phyloP scores from a whole-genome alignment of 106 monocot species.

The Dioscorea dumetorum region DNA sequence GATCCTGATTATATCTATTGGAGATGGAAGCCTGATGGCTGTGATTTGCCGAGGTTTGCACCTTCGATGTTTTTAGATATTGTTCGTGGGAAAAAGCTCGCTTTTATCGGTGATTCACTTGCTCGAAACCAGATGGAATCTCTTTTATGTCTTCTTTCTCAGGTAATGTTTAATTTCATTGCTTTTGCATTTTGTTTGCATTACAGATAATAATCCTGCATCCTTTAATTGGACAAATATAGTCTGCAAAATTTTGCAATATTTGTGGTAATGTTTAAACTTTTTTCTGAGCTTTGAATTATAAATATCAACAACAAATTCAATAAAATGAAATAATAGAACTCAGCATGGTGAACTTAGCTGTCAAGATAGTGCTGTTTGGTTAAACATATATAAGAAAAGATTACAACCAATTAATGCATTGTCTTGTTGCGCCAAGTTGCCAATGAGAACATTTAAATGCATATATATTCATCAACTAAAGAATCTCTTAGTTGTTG shows the following conservation, averaged over 20 bases:
- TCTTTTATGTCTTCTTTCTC: conserved; percentile 3
- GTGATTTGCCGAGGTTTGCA: not conserved
- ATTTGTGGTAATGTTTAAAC: no score
- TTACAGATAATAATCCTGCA: no score
- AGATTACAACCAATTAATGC: no score
- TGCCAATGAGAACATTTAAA: no score
- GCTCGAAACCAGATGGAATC: not conserved
- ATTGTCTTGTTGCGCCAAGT: no score
- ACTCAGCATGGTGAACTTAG: not conserved
- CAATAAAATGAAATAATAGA: no score
- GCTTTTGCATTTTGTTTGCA: not conserved
- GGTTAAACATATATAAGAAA: no score
- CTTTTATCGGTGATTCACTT: not conserved
- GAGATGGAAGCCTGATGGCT: conserved; percentile 2
- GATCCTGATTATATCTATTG: not conserved
- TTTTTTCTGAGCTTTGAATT: not conserved
- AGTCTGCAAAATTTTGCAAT: no score
- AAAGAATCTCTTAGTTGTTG: no score
- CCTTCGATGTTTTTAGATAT: not conserved
- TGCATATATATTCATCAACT: no score
- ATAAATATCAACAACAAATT: not conserved
- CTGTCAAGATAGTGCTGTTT: not conserved
- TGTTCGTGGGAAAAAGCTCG: not conserved
- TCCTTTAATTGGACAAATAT: no score
- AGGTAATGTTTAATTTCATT: not conserved